phyloP scores from a whole-genome alignment of 73 alveolate species.

The Uronychia setigera region DNA sequence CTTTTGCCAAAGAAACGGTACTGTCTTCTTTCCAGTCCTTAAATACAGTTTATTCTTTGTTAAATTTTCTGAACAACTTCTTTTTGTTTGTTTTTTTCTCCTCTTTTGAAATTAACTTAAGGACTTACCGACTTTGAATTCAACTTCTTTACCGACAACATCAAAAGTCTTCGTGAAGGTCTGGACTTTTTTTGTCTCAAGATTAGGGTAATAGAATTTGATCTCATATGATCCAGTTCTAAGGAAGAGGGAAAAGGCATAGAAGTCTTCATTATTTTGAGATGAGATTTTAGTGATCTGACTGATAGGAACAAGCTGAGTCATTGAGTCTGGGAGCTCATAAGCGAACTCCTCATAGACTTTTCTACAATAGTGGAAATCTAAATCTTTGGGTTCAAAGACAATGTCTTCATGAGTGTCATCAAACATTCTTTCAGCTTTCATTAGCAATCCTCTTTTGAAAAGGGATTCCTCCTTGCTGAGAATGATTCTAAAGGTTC shows the following conservation, averaged over 20 bases:
- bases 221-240: background rate
- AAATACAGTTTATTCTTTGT: constrained; percentile 52
- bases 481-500: background rate
- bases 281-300: background rate
- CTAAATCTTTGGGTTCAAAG: background rate
- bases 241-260: background rate
- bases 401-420: background rate
- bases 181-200: background rate
- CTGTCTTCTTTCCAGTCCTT: constrained; percentile 44
- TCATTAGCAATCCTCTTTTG: background rate
- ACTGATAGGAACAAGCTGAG: background rate
- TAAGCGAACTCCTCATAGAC: background rate
- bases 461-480: background rate
- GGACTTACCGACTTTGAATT: background rate
- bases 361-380: background rate
- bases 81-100: background rate
- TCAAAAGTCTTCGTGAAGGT: background rate
- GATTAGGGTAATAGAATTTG: background rate
- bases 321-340: background rate
- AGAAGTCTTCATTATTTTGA: background rate
- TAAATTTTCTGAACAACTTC: constrained; percentile 17
- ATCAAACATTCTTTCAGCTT: background rate
- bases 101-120: background rate
- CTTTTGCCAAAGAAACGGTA: constrained; percentile 9
- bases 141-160: background rate